Evolutionary conservation across 495 filamentous ascomycete species (phyloP), one percentile per base, ranked within the genome.

Genomic region (Trichoderma virens): DNA sequence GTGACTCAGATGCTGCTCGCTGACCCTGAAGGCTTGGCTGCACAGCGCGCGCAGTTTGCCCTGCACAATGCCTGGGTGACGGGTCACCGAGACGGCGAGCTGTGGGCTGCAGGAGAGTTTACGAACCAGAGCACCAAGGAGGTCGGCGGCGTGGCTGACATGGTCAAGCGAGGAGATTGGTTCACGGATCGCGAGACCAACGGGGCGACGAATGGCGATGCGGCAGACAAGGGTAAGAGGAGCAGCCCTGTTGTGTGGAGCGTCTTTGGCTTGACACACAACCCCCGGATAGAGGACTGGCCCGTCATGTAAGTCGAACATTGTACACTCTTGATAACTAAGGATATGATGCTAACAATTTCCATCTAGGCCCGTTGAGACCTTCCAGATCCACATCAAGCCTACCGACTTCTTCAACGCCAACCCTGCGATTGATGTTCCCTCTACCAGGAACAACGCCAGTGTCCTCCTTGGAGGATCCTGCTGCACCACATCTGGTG

Each of bases 51-150:
- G 13, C 87, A 89, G 72, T 92, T 92, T 70, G 84, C 88, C 3
- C 87, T 87, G 67, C 84, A 86, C 65, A 85, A 88, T 51, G 79
- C 92, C 62, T 92, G 90, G 76, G 84, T 90, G 13, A 89, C 87
- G 3, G 82, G 79, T 41, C 87, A 91, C 71, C 78, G 75, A 30
- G 89, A 91, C 66, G 85, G 79, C 16, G 89, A 92, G 69, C 73
- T 91, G 2, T 92, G 83, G 67, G 85, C 89, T 0, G 89, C 85
- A 8, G 89, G 89, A 7, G 84, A 86, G 70, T 93, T 90, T 72
- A 93, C 89, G 1, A 86, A 92, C 65, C 90, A 93, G 74, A 90
- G 86, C 30, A 78, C 83, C 32, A 84, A 83, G 18, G 89, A 67
- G 32, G 67, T 70, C 6, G 70, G 69, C 13, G 73, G 73, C 31